Base-by-base conservation (phyloP, 2,329 filamentous ascomycete species). In the Ophiocordyceps australis region DNA sequence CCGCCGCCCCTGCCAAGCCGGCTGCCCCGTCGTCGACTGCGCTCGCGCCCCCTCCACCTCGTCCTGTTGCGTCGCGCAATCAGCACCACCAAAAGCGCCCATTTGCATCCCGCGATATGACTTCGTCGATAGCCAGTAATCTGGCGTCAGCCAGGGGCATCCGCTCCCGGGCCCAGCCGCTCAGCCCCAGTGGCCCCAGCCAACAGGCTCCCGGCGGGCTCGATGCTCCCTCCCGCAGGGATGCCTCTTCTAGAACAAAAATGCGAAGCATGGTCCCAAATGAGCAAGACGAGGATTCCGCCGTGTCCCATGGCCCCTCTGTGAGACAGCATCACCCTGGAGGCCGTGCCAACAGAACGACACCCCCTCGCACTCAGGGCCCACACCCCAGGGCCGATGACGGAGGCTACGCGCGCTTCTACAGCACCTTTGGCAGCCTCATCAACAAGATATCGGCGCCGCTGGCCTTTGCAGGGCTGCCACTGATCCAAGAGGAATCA, bases 391-490 rank as follows among this genome's bases (percentile, higher is more conserved):
- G 18, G 21, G 23, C 29, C 30, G 55, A 50, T 37, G 81, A 92
- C 17, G 83, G 86, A 29, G 75, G 80, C 5, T 98, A 94, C 44
- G 70, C 80, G 6, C 71, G 74, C 28, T 98, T 95, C 52, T 98
- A 95, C 52, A 85, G 67, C 30, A 83, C 82, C 2, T 93, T 94
- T 41, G 83, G 85, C 28, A 81, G 68, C 28, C 67, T 94, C 24
- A 80, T 95, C 42, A 89, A 82, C 32, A 78, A 75, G 38, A 68
- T 95, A 9, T 91, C 86, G 0, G 83, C 85, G 0, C 85, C 85
- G 2, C 59, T 98, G 17, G 86, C 85, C 4, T 98, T 94, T 53
- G 82, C 89, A 5, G 86, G 86, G 1, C 65, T 98, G 7, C 89
- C 89, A 1, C 60, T 98, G 5, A 66, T 70, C 16, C 41, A 59